Base-by-base conservation (phyloP, 257 asterid species). In the Plectranthus barbatus region DNA sequence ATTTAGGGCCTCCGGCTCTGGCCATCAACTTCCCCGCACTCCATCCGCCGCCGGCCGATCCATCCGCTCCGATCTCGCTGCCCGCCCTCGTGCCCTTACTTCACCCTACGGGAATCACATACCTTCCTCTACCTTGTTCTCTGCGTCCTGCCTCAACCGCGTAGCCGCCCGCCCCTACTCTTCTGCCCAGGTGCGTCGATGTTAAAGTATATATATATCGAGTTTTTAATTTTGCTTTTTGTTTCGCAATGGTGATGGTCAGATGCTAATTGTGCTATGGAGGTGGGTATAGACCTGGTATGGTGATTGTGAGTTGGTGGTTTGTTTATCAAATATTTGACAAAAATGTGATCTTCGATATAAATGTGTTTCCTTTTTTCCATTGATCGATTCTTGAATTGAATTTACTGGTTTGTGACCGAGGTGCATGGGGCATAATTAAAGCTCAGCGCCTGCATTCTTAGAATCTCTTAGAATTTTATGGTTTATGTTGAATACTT, bases 141-240 rank as follows among this genome's bases (percentile, higher is more conserved):
- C 78, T 42, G 42, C 72, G 39, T 72, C 79, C 6, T 31, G 51
- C 75, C 73, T 69, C 76, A 75, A 61, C 59, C 72, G 68, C 56
- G 33, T 60, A 36, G 58, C 52, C 1, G 15, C 69, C 34, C 87
- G 90, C 69, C 66, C 79, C 48, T 83, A 76, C 76, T 82, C 91
- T 52, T 68, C 91, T 45, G 64, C 79, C 54, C 90, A 81, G 88
- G 96, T 67, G 41, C 55, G 34, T 26, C 58, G n/a, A n/a, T n/a
- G n/a, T n/a, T n/a, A n/a, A n/a, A n/a, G n/a, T n/a, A n/a, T n/a
- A n/a, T n/a, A n/a, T n/a, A n/a, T 46, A 4, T 20, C 3, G 10
- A 9, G 29, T 5, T 36, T 34, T 13, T 7, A 24, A 33, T 31
- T 55, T 4, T 6, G n/a, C 36, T 48, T 26, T 29, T 33, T 41